These are phyloP conservation scores for Marasmius oreades DNA, from an alignment of 1,284 basidiomycete species.

Conservation along the genomic window DNA sequence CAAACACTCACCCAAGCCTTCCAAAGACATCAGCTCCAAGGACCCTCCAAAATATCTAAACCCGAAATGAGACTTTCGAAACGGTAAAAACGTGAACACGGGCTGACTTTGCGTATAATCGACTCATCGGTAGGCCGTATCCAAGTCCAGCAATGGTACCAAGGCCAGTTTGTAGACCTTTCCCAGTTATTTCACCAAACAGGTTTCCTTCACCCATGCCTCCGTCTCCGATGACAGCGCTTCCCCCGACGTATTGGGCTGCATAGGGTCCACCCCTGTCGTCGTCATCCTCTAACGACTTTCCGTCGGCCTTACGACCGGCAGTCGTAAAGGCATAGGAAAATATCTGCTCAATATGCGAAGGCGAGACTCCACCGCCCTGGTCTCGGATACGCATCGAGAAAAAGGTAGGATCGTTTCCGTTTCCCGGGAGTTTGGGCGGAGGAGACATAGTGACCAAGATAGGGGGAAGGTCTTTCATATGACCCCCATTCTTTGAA, in stretches of 20 bases:
- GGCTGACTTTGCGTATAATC: slow-evolving; percentile 67
- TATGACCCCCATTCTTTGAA: slow-evolving; percentile 36
- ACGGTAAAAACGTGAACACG: background rate
- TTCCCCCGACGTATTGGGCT: slow-evolving; percentile 67
- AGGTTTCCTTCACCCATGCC: slow-evolving; percentile 51
- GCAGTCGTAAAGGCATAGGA: slow-evolving; percentile 91
- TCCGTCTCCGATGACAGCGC: slow-evolving; percentile 56
- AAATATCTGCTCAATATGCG: slow-evolving; percentile 77
- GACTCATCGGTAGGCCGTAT: slow-evolving; percentile 84
- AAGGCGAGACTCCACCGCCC: slow-evolving; percentile 78
- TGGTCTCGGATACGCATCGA: slow-evolving; percentile 81
- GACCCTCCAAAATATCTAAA: slow-evolving; percentile 74
- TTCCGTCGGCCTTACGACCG: slow-evolving; percentile 38
- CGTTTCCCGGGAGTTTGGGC: slow-evolving; percentile 26
- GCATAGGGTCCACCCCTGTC: slow-evolving; percentile 66
- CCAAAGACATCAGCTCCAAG: slow-evolving; percentile 71
- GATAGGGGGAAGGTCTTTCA: slow-evolving; percentile 55
- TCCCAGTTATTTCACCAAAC: slow-evolving; percentile 73
- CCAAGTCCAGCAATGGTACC: slow-evolving; percentile 83
- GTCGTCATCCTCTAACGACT: slow-evolving; percentile 35
- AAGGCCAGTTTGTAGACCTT: slow-evolving; percentile 66
- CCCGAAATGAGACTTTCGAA: background rate
- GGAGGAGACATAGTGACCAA: slow-evolving; percentile 70
- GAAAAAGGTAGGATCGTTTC: slow-evolving; percentile 45
- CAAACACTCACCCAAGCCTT: slow-evolving; percentile 68